Evolutionary conservation across 345 rosid genomes (phyloP).

Genomic region (Orychophragmus violaceus): DNA sequence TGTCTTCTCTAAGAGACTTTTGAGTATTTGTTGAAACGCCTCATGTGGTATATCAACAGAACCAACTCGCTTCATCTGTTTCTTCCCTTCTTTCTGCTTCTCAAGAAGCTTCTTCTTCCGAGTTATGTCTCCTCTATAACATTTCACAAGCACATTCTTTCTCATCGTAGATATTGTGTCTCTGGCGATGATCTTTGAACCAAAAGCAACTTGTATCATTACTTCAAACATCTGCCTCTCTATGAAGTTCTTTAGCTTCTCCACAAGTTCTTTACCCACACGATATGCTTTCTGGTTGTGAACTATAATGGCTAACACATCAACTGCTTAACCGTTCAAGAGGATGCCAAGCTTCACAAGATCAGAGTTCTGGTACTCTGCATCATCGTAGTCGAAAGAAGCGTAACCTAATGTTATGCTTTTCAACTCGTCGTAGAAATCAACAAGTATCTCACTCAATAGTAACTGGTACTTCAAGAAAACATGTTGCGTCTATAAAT

Average conservation of each 20-base stretch:
- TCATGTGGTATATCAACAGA: constrained; percentile 98
- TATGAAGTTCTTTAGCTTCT: constrained; percentile 78
- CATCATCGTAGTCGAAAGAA: constrained; percentile 93
- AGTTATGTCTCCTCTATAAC: constrained; percentile 93
- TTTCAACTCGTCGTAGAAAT: constrained; percentile 87
- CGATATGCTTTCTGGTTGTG: constrained; percentile 89
- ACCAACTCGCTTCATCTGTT: constrained; percentile 93
- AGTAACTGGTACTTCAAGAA: constrained; percentile 86
- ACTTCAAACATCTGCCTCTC: constrained; percentile 99
- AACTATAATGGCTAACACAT: constrained; percentile 95
- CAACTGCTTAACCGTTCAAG: constrained; percentile 84
- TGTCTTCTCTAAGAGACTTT: constrained; percentile 59
- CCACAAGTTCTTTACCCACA: constrained; percentile 83
- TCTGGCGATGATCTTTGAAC: constrained; percentile 86
- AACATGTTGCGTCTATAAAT: constrained; percentile 74
- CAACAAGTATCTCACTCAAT: constrained; percentile 84
- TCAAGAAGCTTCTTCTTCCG: constrained; percentile 89
- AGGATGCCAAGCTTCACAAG: constrained; percentile 90
- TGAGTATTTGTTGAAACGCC: constrained; percentile 84
- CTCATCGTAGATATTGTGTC: constrained; percentile 95
- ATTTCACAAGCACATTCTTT: constrained; percentile 91
- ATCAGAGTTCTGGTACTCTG: constrained; percentile 89
- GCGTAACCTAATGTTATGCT: constrained; percentile 94
- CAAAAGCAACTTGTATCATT: constrained; percentile 90
- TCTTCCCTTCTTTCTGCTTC: constrained; percentile 98